Evolutionary conservation across 371 early-diverging fungal species (phyloP), one percentile per base, ranked within the genome.

Genomic region (Fennellomyces sp.): DNA sequence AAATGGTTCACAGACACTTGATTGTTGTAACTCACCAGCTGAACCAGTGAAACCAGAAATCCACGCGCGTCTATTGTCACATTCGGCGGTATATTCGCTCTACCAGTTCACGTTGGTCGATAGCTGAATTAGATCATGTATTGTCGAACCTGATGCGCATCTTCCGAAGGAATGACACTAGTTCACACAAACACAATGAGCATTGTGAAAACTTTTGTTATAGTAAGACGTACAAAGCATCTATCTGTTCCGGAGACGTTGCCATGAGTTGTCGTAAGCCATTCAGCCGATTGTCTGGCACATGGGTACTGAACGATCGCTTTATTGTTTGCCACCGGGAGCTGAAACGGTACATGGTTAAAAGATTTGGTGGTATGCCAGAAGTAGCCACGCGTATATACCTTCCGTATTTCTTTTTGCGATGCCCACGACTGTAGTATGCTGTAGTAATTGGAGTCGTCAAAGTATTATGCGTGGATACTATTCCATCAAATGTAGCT

Each of bases 41-140:
- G 97, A 97, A 13, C 99, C 99, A 57, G 93, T 94, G 71, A 99
- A 99, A 28, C 97, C 97, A 4, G 95, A 94, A 68, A 99, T 95
- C 84, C 86, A 97, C 25, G 81, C 83, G 19, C 99, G 91, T 48
- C 99, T 90, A 56, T 85, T 86, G 71, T 99, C 98, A 65, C 92
- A 90, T 10, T 81, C 86, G 29, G 97, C 96, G 60, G 96, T 92
- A 68, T 99, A 99, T 80, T 99, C 99, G 77, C 95, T 97, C 91
- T 95, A 75, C 15, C 13, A 21, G 3, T 17, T 26, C 26, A 10
- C 25, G 23, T 2, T 48, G n/a, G n/a, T n/a, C n/a, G n/a, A n/a
- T n/a, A n/a, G n/a, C n/a, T n/a, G n/a, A n/a, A n/a, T n/a, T n/a
- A n/a, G n/a, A n/a, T 12, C 26, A 33, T 33, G 35, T 8, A 6